These are phyloP conservation scores for Starmerella stigmatis DNA, from an alignment of 805 yeast genomes.

Conservation along the genomic window DNA sequence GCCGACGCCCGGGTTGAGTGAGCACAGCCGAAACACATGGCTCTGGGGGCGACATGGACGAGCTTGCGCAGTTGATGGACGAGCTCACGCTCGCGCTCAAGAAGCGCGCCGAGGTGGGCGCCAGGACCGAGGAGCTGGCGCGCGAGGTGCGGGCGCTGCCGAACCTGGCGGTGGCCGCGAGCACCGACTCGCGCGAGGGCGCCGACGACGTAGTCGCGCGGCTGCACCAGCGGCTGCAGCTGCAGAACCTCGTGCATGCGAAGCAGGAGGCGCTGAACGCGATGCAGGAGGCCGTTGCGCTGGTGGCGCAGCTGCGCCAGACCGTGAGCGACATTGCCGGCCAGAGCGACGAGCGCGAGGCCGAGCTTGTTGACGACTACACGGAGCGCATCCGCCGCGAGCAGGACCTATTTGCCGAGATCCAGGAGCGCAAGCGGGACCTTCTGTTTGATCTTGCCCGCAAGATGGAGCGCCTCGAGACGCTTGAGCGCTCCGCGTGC, in stretches of 20 bases:
- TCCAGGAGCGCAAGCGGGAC: slow-evolving; percentile 15
- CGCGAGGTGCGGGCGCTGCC: slow-evolving; percentile 19
- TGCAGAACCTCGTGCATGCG: slow-evolving; percentile 19
- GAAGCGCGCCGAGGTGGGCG: slow-evolving; percentile 23
- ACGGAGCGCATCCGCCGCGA: slow-evolving; percentile 13
- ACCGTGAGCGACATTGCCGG: slow-evolving; percentile 13
- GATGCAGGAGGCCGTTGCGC: slow-evolving; percentile 14
- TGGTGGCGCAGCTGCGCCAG: slow-evolving; percentile 15
- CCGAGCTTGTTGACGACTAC: slow-evolving; percentile 13
- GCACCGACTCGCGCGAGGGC: neutral
- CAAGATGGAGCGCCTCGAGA: slow-evolving; percentile 1
- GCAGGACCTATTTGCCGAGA: slow-evolving; percentile 10
- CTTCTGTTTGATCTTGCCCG: slow-evolving; percentile 10
- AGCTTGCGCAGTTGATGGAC: slow-evolving; percentile 26
- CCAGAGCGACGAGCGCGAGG: slow-evolving; percentile 7
- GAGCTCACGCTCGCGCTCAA: slow-evolving; percentile 25
- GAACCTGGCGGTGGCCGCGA: slow-evolving; percentile 15
- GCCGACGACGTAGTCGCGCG: neutral
- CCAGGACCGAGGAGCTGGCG: slow-evolving; percentile 21
- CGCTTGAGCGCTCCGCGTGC: neutral
- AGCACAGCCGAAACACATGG: neutral
- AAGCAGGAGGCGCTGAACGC: slow-evolving; percentile 22
- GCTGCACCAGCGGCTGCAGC: slow-evolving; percentile 17
- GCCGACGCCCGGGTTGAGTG: too few relatives aligned
- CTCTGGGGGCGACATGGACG: slow-evolving; percentile 10